Conservation (phyloP, 257 asterid species). For the Rauvolfia tetraphylla region DNA sequence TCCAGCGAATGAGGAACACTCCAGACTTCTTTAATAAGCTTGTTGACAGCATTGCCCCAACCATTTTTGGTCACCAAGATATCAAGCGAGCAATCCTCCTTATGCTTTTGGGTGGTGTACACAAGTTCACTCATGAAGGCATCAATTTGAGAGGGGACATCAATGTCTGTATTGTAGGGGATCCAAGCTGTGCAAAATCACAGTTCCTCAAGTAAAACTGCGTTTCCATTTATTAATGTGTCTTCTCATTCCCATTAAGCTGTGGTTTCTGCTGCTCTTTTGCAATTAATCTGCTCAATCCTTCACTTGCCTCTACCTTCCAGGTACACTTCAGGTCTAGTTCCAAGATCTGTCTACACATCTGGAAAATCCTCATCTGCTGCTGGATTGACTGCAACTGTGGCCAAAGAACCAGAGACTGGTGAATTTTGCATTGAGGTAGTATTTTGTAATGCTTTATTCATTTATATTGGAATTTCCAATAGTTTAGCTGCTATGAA, state of each 20-base stretch:
- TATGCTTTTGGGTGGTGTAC: conserved; percentile 97
- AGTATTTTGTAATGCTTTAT: conserved; percentile 3
- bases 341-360: conserved; percentile 94
- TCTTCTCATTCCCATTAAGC: conserved; percentile 15
- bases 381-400: conserved; percentile 98
- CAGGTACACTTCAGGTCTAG: conserved; percentile 85
- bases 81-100: conserved; percentile 93
- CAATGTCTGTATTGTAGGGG: conserved; percentile 96
- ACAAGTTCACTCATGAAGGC: conserved; percentile 93
- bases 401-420: conserved; percentile 99
- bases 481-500: background rate
- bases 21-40: conserved; percentile 93
- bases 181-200: conserved; percentile 98
- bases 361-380: conserved; percentile 99
- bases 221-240: background rate
- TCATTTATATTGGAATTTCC: background rate
- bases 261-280: background rate
- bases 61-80: conserved; percentile 90
- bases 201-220: conserved; percentile 81
- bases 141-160: conserved; percentile 97
- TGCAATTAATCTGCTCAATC: conserved; percentile 3
- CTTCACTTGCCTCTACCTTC: conserved; percentile 16
- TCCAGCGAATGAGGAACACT: conserved; percentile 61
- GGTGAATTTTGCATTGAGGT: conserved; percentile 99
- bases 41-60: conserved; percentile 93